A percentile compares a stretch with the other conserved stretches of the same genome.
phyloP scores from a whole-genome alignment of 2,329 filamentous ascomycete species.

The Claviceps purpurea region DNA sequence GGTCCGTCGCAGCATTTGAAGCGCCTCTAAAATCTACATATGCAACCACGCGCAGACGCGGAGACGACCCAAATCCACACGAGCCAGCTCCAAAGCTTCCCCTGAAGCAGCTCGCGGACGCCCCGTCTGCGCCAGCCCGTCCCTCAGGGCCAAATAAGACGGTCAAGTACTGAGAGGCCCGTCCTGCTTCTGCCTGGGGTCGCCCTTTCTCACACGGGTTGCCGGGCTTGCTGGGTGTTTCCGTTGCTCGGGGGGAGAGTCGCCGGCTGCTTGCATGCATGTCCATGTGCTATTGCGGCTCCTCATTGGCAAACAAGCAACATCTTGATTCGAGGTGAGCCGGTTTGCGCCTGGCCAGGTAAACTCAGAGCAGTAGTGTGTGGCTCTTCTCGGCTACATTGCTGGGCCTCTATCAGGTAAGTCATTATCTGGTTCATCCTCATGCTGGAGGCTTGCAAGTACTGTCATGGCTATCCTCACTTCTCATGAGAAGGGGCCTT shows the following conservation, averaged over 20 bases:
- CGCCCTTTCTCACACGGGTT: no score
- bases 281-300: neutral
- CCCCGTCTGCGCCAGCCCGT: neutral
- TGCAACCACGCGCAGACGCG: neutral
- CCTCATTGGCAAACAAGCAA: neutral
- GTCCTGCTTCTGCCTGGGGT: no score
- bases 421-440: neutral
- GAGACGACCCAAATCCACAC: neutral
- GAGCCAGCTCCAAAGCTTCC: neutral
- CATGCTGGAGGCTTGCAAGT: neutral
- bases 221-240: neutral
- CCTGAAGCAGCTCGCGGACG: neutral
- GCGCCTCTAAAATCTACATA: neutral
- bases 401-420: neutral
- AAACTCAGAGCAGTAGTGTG: neutral
- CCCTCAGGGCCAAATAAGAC: neutral
- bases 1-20: neutral
- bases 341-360: neutral
- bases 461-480: neutral
- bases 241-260: neutral
- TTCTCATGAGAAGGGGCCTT: neutral
- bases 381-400: neutral
- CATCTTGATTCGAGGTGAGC: neutral
- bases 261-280: neutral
- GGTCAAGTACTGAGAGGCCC: neutral